Evolutionary conservation across 257 asterid species (phyloP), one percentile per base, ranked within the genome.

Genomic region (Solanum stenotomum): DNA sequence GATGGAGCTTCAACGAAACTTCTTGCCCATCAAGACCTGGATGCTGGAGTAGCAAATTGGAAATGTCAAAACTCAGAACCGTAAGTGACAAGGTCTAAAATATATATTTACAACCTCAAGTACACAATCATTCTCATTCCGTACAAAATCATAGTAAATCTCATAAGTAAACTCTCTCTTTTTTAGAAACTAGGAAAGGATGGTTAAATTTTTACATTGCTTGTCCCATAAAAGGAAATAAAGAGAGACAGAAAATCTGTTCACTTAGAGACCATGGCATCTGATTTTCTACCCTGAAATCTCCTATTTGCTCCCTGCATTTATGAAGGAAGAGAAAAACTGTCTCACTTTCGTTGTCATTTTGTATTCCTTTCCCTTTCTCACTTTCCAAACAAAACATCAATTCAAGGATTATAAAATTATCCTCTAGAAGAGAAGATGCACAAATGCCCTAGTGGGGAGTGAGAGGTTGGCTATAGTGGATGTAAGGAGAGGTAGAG

Each of bases 21-120:
- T 89, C 91, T 87, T 88, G 90, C 76, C 95, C 97, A 37, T 92
- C 88, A 76, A 95, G 90, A 89, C 93, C 95, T 34, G 93, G 88
- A 89, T 91, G 61, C 98, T 95, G 92, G 85, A 86, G 81, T 40
- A 91, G 40, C 71, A 29, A 82, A 67, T n/a, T 88, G 71, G 29
- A 72, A 79, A 68, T 5, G 25, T 4, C 33, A 59, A 3, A 40
- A 74, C 33, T 10, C 27, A 44, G 15, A 49, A 52, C 68, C 29
- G 13, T 9, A 12, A 35, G 40, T 23, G 70, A 9, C 16, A 84
- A n/a, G 23, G 75, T 3, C 12, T 59, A 1, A 29, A 20, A 71
- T 1, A 13, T 20, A 52, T 52, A 82, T 27, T 56, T 38, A 87
- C 70, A 37, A 52, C 38, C 67, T 52, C 22, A 46, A 88, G 13